Base-by-base conservation (phyloP, 306 rosid genomes). In the Begonia fuchsioides region DNA sequence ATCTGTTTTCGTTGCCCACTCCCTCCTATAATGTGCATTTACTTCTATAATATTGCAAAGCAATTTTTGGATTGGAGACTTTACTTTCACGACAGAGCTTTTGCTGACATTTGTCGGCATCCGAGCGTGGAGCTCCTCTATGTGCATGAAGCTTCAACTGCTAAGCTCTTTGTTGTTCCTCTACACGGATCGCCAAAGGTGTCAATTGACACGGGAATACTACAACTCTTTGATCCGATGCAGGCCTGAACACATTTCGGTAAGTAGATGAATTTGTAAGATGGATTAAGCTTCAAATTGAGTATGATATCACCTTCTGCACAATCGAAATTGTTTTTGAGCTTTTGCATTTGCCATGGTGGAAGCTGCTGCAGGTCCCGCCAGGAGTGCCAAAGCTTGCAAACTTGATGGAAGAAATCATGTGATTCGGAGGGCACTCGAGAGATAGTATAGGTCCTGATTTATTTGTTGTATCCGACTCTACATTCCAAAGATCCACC, bases 121-220 rank as follows among this genome's bases (percentile, higher is more conserved):
- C 35, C 7, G 5, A 26, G 35, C 35, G 0, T 8, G 35, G 0
- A 26, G 35, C 35, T 26, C 20, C 44, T 47, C 62, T 65, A 74
- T 54, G 74, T 57, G 71, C 98, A 90, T 20, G 77, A 63, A 58
- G 81, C 98, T 72, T 85, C 98, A 44, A 90, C 95, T 26, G 94
- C 95, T 72, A 85, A 71, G 65, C 94, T 81, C 67, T 85, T 90
- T 15, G 69, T 12, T 12, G 66, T 72, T 65, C 92, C 94, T 51
- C 10, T 13, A 53, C 95, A 90, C 0, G 95, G 95, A 70, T 85
- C 70, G 32, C 94, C 94, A 0, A 85, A 81, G 26, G 61, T 60
- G 39, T 67, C 40, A 11, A 44, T 54, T 11, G 98, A 81, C 43
- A 79, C 83, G 51, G 53, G 70, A 32, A 90, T 15, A 20, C 66